These are phyloP conservation scores for Cyclaneusma minus DNA, from an alignment of 2,329 filamentous ascomycete genomes.

Conservation along the genomic window DNA sequence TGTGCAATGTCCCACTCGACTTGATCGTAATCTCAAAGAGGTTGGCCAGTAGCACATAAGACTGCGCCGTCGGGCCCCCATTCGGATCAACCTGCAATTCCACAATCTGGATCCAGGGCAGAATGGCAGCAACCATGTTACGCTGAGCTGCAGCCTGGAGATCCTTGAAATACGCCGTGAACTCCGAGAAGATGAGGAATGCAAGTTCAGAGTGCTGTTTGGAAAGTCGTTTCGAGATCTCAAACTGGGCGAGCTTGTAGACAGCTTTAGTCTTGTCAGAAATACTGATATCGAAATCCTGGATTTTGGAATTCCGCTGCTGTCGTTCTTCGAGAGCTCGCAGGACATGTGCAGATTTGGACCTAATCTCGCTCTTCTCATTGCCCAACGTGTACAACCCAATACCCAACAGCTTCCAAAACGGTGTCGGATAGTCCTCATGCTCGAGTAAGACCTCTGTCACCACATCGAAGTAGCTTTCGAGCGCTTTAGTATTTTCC, in stretches of 20 bases:
- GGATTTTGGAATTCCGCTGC: constrained; percentile 74
- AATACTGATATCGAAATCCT: constrained; percentile 96
- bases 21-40: constrained; percentile 93
- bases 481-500: constrained; percentile 69
- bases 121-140: constrained; percentile 84
- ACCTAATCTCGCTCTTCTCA: constrained; percentile 74
- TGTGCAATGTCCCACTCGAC: constrained; percentile 74
- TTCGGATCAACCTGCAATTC: constrained; percentile 86
- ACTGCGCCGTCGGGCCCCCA: constrained; percentile 76
- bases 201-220: constrained; percentile 80
- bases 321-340: constrained; percentile 71
- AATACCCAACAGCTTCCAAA: constrained; percentile 81
- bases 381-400: constrained; percentile 88
- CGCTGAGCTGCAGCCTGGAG: constrained; percentile 70
- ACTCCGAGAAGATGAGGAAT: constrained; percentile 91
- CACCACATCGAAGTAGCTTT: constrained; percentile 91
- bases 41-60: constrained; percentile 90
- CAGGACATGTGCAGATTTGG: constrained; percentile 71
- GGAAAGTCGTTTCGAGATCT: constrained; percentile 81
- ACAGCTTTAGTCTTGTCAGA: constrained; percentile 97
- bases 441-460: constrained; percentile 75
- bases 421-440: constrained; percentile 66
- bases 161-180: constrained; percentile 83
- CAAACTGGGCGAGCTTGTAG: constrained; percentile 93
- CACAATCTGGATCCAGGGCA: constrained; percentile 93